Conservation (phyloP, 2,329 filamentous ascomycete genomes). For the Verruconis gallopava region DNA sequence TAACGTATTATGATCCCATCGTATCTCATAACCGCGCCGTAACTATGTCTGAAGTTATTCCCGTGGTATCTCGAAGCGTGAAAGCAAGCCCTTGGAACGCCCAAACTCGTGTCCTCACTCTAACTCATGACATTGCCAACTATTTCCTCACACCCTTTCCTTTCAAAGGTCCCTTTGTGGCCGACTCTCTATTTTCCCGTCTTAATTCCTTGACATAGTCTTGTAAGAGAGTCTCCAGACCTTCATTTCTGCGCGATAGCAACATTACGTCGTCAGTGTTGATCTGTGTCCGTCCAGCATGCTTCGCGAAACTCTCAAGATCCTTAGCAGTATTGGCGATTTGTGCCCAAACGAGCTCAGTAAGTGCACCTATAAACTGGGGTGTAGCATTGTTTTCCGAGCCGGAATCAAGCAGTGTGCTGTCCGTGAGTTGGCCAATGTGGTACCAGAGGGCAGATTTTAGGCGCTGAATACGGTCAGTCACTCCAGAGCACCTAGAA, state of each 20-base stretch:
- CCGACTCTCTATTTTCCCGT: conserved; percentile 10
- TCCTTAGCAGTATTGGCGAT: conserved; percentile 57
- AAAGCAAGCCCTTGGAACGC: too few species aligned
- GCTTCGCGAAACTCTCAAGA: conserved; percentile 53
- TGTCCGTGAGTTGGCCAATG: conserved; percentile 58
- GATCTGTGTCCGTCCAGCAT: conserved; percentile 70
- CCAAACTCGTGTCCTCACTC: too few species aligned
- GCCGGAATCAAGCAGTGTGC: conserved; percentile 49
- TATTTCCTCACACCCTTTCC: conserved; percentile 1
- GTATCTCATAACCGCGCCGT: too few species aligned
- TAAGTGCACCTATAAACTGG: conserved; percentile 44
- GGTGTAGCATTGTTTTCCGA: conserved; percentile 28
- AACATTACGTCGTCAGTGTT: conserved; percentile 80
- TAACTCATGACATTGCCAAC: too few species aligned
- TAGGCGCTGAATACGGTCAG: conserved; percentile 29
- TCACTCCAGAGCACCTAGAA: background rate
- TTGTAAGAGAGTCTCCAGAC: conserved; percentile 63
- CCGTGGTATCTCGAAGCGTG: too few species aligned
- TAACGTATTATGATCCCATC: too few species aligned
- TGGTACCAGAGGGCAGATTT: conserved; percentile 30
- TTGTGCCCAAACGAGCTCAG: conserved; percentile 77
- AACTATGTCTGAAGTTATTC: too few species aligned
- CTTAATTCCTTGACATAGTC: conserved; percentile 45
- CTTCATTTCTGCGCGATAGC: conserved; percentile 74
- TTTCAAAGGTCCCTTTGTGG: conserved; percentile 3